Conservation (phyloP, 176 grass and related monocot genomes). For the Neostapfia colusana region DNA sequence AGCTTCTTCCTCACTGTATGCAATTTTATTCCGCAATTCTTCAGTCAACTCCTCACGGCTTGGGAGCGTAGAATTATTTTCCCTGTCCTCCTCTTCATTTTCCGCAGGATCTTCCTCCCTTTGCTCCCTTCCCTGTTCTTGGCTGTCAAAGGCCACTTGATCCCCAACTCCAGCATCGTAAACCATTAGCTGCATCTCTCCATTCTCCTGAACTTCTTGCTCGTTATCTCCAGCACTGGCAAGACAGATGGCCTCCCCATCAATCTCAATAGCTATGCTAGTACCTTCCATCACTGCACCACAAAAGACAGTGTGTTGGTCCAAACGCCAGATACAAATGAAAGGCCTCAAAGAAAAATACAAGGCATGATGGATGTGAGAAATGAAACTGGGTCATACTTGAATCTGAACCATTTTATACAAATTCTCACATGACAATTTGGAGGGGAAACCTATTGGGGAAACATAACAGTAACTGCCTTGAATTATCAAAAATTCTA, state of each 20-base stretch:
- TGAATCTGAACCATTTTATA: neutral
- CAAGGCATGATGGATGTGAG: neutral
- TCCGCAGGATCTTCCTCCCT: slow-evolving; percentile 26
- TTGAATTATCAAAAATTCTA: neutral
- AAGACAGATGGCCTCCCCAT: slow-evolving; percentile 65
- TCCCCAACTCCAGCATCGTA: slow-evolving; percentile 35
- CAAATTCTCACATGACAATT: neutral
- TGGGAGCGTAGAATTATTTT: slow-evolving; percentile 46
- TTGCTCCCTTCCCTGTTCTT: slow-evolving; percentile 34
- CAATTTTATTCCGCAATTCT: slow-evolving; percentile 61
- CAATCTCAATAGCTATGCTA: slow-evolving; percentile 72
- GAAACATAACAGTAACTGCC: neutral
- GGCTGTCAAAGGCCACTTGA: slow-evolving; percentile 40
- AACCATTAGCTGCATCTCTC: slow-evolving; percentile 46
- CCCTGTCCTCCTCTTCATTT: slow-evolving; percentile 41
- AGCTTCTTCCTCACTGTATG: slow-evolving; percentile 81
- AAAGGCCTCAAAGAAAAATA: neutral
- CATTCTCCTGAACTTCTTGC: slow-evolving; percentile 37
- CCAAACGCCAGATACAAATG: neutral
- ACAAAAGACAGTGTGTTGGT: slow-evolving; percentile 12
- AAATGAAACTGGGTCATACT: slow-evolving; percentile 2
- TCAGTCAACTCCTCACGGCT: slow-evolving; percentile 66
- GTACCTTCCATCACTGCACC: slow-evolving; percentile 61
- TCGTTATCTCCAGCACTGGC: slow-evolving; percentile 53
- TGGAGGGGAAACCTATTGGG: neutral